Evolutionary conservation across 176 grass and related monocot species (phyloP).

Genomic region (Aechmea fasciata): DNA sequence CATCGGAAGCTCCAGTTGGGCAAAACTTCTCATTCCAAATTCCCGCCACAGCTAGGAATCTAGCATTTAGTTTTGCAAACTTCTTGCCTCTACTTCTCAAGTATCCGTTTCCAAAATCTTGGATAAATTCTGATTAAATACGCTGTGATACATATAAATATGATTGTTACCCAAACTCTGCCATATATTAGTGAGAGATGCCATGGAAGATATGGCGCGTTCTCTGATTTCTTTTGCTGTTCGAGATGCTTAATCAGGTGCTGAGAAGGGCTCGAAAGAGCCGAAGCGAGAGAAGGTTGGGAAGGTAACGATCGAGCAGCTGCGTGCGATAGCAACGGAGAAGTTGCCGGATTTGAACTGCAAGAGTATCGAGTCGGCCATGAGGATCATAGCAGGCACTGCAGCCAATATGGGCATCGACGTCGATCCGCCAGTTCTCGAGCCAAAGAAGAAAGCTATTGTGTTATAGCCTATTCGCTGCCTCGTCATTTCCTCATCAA

Average conservation of each 20-base stretch:
- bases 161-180: too few species aligned
- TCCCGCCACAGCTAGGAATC: too few species aligned
- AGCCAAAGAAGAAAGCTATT: constrained; percentile 56
- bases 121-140: too few species aligned
- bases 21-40: too few species aligned
- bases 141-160: too few species aligned
- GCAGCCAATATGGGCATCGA: constrained; percentile 95
- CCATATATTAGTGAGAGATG: too few species aligned
- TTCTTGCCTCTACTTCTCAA: too few species aligned
- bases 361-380: constrained; percentile 76
- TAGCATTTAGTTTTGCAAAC: too few species aligned
- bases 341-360: constrained; percentile 92
- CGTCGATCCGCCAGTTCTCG: constrained; percentile 62
- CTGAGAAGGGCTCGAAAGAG: constrained; percentile 76
- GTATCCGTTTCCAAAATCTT: too few species aligned
- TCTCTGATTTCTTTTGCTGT: constrained; percentile 18
- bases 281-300: constrained; percentile 61
- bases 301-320: constrained; percentile 68
- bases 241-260: constrained; percentile 32
- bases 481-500: background rate
- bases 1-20: too few species aligned
- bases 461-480: constrained; percentile 39
- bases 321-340: constrained; percentile 65
- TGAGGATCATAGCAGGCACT: constrained; percentile 86
- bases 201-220: too few species aligned